Evolutionary conservation across 495 filamentous ascomycete species (phyloP).

Genomic region (Glonium stellatum): DNA sequence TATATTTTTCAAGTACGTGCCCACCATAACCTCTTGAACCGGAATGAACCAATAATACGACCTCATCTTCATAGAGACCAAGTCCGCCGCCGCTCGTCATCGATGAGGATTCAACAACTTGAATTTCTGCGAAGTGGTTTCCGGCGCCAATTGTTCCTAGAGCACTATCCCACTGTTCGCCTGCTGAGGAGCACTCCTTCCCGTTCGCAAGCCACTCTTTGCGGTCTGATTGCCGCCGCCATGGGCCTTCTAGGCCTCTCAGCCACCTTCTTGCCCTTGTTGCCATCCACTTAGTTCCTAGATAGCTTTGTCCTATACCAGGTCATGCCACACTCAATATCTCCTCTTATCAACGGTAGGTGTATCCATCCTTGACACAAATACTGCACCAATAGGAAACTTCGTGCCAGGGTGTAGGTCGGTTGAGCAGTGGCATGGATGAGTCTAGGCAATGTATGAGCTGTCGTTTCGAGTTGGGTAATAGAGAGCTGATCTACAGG

Average conservation of each 20-base stretch:
- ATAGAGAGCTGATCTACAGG: constrained; percentile 30
- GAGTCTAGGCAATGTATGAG: constrained; percentile 32
- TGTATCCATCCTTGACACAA: constrained; percentile 37
- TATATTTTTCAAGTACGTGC: constrained; percentile 34
- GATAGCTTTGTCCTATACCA: constrained; percentile 36
- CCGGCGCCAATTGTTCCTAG: constrained; percentile 40
- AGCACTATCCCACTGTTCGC: constrained; percentile 30
- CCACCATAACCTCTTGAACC: constrained; percentile 39
- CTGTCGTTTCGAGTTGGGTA: constrained; percentile 32
- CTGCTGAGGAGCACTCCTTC: constrained; percentile 11
- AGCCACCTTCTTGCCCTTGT: constrained; percentile 32
- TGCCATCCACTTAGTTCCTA: constrained; percentile 29
- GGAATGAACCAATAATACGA: constrained; percentile 40
- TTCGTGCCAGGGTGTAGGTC: constrained; percentile 39
- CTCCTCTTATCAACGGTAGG: constrained; percentile 39
- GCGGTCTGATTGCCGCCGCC: constrained; percentile 29
- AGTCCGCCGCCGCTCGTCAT: not conserved
- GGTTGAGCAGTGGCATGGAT: constrained; percentile 35
- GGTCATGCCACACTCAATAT: constrained; percentile 41
- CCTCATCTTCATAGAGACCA: constrained; percentile 26
- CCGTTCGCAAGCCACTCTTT: constrained; percentile 30
- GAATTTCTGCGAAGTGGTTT: constrained; percentile 34
- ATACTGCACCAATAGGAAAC: constrained; percentile 38
- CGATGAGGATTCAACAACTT: constrained; percentile 23
- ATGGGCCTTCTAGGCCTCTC: constrained; percentile 38